Evolutionary conservation across 1,284 basidiomycete genomes (phyloP), one percentile per base, ranked within the genome.

Genomic region (Pseudozyma sp.): DNA sequence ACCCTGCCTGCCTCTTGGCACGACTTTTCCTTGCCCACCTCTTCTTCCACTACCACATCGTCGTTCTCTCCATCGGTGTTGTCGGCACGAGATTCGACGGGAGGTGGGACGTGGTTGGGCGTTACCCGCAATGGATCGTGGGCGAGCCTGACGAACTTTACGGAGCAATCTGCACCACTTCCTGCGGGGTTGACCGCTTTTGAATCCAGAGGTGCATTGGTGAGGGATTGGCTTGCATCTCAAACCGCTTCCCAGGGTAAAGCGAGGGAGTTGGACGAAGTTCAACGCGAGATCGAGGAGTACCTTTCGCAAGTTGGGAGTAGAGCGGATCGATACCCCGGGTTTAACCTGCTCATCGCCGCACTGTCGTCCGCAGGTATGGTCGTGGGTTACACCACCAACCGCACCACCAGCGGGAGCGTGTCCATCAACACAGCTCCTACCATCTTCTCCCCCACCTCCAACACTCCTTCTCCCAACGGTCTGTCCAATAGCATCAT

Each of bases 51-150:
- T 16, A 42, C 40, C 5, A 37, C 35, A 8, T 37, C 35, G 35
- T 37, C 35, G 35, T 6, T 7, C n/a, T 47, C 53, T 14, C 50
- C 45, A 13, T 31, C 24, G 13, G 57, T 78, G 29, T 44, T 81
- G 8, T 76, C 76, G 40, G 79, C 68, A 0, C 29, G 72, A 7
- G 68, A 80, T 30, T 34, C 66, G 0, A 66, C 55, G 0, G 79
- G 77, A 3, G 80, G 80, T 5, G 80, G 80, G 0, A 82, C 80
- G 1, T 82, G 80, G 80, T 43, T 82, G 4, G 80, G 80, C 5
- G 51, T 81, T 29, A 75, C 70, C 0, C 29, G 45, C 1, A 57
- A 67, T 11, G 80, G 79, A 8, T 35, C 55, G 0, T 75, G 78
- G 55, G 78, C 68, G 0, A 65, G 68, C 9, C 52, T 82, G 16